Evolutionary conservation across 2,329 filamentous ascomycete genomes (phyloP), one percentile per base, ranked within the genome.

Genomic region (Botrytis medusae): DNA sequence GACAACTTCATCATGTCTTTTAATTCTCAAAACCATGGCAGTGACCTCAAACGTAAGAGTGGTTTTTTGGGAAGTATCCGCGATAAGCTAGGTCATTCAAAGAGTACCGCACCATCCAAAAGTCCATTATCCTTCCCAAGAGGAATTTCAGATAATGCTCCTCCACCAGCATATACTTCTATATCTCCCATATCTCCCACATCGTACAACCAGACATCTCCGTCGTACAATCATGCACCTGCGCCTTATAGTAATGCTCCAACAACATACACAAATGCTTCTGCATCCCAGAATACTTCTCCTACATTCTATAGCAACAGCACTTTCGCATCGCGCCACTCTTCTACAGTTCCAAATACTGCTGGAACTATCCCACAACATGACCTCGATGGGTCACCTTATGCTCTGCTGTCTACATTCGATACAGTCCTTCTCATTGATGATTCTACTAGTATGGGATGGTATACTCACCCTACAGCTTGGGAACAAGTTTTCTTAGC

Each of bases 381-480:
- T 68, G 65, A 57, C 6, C 69, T 51, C 2, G 44, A 62, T 25
- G 32, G 51, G 67, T 75, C 79, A 64, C 88, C 86, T 2, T 96
- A 93, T 80, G 87, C 90, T 2, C 97, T 97, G 80, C 89, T 98
- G 8, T 81, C 83, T 60, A 86, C 86, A 25, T 98, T 97, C 80
- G 94, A 98, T 83, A 98, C 94, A 46, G 84, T 95, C 72, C 95
- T 98, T 81, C 83, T 98, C 1, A 93, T 98, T 80, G 95, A 98
- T 80, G 95, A 98, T 84, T 94, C 91, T n/a, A 89, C 90, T 8
- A 95, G 92, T 78, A 98, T 98, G 95, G 84, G 85, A 25, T 80
- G 84, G 51, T 4, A 37, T 5, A 22, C 54, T 9, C 4, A 16
- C 6, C 29, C 51, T 70, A 60, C 64, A n/a, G 87, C 87, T 34